A percentile compares a stretch with the other conserved stretches of the same genome.
These are phyloP conservation scores for Rutstroemia sp. DNA, from an alignment of 2,329 filamentous ascomycete genomes.

Conservation along the genomic window DNA sequence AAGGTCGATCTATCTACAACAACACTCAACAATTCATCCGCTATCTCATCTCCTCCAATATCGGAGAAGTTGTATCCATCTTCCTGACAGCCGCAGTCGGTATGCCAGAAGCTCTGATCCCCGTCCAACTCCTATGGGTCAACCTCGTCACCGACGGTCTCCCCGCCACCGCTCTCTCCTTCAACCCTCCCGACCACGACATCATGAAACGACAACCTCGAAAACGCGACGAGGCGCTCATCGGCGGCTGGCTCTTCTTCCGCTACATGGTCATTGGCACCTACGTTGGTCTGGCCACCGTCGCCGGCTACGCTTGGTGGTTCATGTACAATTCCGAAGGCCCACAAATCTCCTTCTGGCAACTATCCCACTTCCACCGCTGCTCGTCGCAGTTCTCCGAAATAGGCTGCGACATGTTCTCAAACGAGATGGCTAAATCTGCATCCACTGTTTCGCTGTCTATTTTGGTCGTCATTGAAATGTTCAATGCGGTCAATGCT, in stretches of 20 bases:
- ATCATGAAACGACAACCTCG: conserved; percentile 91
- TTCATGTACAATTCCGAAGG: conserved; percentile 93
- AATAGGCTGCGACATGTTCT: conserved; percentile 89
- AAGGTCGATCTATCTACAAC: conserved; percentile 97
- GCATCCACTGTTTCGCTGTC: conserved; percentile 91
- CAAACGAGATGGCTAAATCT: conserved; percentile 75
- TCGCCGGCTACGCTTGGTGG: conserved; percentile 99
- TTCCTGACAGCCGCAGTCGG: conserved; percentile 94
- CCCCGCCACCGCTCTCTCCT: conserved; percentile 89
- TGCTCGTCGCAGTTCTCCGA: conserved; percentile 81
- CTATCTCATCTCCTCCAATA: conserved; percentile 98
- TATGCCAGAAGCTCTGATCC: conserved; percentile 95
- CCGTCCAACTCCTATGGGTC: conserved; percentile 96
- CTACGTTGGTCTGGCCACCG: conserved; percentile 91
- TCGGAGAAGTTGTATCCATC: conserved; percentile 97
- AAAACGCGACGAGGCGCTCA: conserved; percentile 86
- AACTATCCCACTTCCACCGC: conserved; percentile 88
- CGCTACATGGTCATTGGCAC: conserved; percentile 93
- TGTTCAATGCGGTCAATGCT: conserved; percentile 99
- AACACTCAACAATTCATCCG: conserved; percentile 99
- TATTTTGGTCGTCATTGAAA: conserved; percentile 93
- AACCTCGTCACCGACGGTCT: conserved; percentile 97
- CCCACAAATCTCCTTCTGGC: conserved; percentile 84
- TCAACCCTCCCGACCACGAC: conserved; percentile 98
- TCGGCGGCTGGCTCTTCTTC: conserved; percentile 95